Evolutionary conservation across 1,139 yeast species (phyloP).

Genomic region (Taphrina pruni): DNA sequence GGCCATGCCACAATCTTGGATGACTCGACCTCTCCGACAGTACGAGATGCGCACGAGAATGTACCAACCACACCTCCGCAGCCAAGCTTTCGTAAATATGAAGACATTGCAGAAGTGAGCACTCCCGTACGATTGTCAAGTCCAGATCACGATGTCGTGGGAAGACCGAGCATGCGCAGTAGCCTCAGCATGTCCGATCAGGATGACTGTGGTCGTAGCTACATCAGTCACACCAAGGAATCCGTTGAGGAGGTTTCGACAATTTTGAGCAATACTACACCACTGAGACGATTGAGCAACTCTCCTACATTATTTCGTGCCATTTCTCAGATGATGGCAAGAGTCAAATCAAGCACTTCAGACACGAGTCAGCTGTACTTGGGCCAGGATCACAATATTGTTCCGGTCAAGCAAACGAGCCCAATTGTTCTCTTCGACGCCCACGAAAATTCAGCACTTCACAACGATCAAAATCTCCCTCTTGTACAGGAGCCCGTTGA

Average conservation of each 20-base stretch:
- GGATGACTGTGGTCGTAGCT: slow-evolving; percentile 8
- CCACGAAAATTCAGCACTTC: neutral
- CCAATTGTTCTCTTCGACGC: neutral
- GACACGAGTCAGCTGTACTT: slow-evolving; percentile 5
- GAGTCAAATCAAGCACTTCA: neutral
- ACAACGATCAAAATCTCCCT: neutral
- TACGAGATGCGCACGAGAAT: neutral
- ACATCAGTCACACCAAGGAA: slow-evolving; percentile 3
- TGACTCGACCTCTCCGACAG: neutral
- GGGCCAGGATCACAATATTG: neutral
- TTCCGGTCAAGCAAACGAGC: neutral
- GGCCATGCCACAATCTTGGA: neutral
- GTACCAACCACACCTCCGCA: slow-evolving; percentile 2
- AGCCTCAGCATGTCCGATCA: too few relatives aligned
- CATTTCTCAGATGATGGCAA: slow-evolving; percentile 10
- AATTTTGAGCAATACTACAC: neutral
- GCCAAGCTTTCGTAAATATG: neutral
- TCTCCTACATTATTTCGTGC: neutral
- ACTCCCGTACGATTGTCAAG: slow-evolving; percentile 1
- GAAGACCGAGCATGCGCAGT: neutral
- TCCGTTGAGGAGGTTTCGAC: slow-evolving; percentile 16
- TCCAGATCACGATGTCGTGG: neutral
- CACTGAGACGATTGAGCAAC: neutral
- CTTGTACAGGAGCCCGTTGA: neutral
- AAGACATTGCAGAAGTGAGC: neutral